phyloP scores from a whole-genome alignment of 371 early-diverging fungal genomes.

The Parasitella parasitica region DNA sequence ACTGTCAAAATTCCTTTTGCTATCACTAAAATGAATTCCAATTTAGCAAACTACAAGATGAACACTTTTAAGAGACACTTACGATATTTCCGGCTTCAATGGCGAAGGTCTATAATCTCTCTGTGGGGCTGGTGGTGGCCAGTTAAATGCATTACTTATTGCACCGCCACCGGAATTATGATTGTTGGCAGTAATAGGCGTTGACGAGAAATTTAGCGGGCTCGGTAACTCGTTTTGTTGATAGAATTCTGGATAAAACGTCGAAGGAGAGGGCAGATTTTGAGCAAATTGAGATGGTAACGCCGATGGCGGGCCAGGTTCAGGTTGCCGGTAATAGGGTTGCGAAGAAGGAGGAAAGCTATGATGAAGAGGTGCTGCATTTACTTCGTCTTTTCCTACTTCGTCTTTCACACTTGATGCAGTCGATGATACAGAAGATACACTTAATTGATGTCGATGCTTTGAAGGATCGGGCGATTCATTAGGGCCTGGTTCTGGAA shows the following conservation, averaged over 20 bases:
- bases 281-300: constrained; percentile 75
- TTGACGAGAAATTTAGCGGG: constrained; percentile 63
- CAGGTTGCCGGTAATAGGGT: constrained; percentile 9
- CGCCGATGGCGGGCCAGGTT: constrained; percentile 50
- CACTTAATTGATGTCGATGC: constrained; percentile 20
- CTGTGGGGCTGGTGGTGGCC: constrained; percentile 46
- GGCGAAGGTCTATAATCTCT: constrained; percentile 36
- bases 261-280: constrained; percentile 74
- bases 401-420: constrained; percentile 5
- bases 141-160: constrained; percentile 55
- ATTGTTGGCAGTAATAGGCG: constrained; percentile 47
- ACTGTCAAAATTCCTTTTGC: constrained; percentile 7
- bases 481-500: constrained; percentile 34
- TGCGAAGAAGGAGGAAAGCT: constrained; percentile 5
- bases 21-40: background rate
- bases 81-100: constrained; percentile 20
- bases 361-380: background rate
- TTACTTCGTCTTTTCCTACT: constrained; percentile 3
- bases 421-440: constrained; percentile 28
- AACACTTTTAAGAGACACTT: background rate
- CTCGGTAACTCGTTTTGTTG: constrained; percentile 64
- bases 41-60: background rate
- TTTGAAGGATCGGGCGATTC: background rate
- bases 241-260: constrained; percentile 78
- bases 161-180: constrained; percentile 5